phyloP scores from a whole-genome alignment of 352 stramenopile species.

The Thraustotheca clavata region DNA sequence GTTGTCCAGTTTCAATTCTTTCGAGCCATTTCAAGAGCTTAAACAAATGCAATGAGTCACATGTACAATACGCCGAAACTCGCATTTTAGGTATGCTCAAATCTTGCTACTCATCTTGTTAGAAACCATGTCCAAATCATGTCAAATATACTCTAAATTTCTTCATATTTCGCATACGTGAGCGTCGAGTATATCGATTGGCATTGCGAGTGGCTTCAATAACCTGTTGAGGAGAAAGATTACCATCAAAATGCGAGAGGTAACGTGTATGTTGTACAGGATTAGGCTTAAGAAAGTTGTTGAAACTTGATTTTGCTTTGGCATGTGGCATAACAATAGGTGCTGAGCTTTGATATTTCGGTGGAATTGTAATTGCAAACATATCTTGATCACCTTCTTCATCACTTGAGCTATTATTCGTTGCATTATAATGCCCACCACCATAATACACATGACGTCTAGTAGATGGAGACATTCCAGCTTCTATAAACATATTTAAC shows the following conservation, averaged over 20 bases:
- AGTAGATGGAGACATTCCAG: slow-evolving; percentile 23
- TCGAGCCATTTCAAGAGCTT: slow-evolving; percentile 85
- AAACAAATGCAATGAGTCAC: slow-evolving; percentile 74
- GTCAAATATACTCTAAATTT: slow-evolving; percentile 37
- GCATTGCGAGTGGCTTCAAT: slow-evolving; percentile 35
- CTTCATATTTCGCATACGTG: slow-evolving; percentile 76
- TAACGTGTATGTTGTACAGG: slow-evolving; percentile 32
- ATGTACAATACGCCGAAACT: slow-evolving; percentile 80
- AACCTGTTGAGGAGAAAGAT: slow-evolving; percentile 23
- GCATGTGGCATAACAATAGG: slow-evolving; percentile 4
- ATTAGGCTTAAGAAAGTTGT: slow-evolving; percentile 36
- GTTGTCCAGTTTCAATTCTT: slow-evolving; percentile 59
- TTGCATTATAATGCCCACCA: slow-evolving; percentile 41
- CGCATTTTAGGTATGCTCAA: slow-evolving; percentile 24
- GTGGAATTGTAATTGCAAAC: slow-evolving; percentile 26
- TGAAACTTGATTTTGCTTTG: slow-evolving; percentile 1
- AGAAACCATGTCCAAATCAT: background rate
- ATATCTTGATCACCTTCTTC: slow-evolving; percentile 29
- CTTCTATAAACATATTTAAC: background rate
- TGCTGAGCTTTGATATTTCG: slow-evolving; percentile 14
- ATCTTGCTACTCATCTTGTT: slow-evolving; percentile 8
- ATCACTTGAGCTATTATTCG: slow-evolving; percentile 34
- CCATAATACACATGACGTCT: slow-evolving; percentile 54
- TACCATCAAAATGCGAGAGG: background rate
- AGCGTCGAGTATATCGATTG: slow-evolving; percentile 67